Percentiles rank a stretch among this genome's conserved stretches.
These are phyloP conservation scores for Umbelopsis sp. DNA, from an alignment of 371 early-diverging fungal species.

Conservation along the genomic window DNA sequence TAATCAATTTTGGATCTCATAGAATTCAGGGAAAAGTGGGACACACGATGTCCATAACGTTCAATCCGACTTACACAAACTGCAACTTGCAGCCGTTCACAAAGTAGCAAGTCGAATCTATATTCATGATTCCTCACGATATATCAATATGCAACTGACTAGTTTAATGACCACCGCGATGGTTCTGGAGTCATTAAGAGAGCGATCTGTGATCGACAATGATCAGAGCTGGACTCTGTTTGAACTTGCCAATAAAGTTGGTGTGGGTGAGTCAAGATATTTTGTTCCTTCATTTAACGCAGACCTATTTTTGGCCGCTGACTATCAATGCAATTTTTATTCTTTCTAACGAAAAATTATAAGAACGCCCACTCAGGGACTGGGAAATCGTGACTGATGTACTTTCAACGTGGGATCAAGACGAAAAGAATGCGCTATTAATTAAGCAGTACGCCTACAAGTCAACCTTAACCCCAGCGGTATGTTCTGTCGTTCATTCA, in stretches of 20 bases:
- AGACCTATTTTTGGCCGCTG: constrained; percentile 8
- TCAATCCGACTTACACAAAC: constrained; percentile 8
- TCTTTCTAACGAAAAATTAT: not conserved
- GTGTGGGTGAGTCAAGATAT: constrained; percentile 48
- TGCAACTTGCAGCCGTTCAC: constrained; percentile 6
- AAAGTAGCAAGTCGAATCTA: constrained; percentile 61
- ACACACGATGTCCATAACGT: not conserved
- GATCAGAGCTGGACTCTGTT: constrained; percentile 85
- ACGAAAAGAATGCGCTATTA: constrained; percentile 72
- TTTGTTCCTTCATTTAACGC: too few relatives aligned
- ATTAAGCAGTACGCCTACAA: constrained; percentile 71
- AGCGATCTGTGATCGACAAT: constrained; percentile 60
- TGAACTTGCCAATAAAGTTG: constrained; percentile 83
- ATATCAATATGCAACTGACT: constrained; percentile 78
- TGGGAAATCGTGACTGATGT: constrained; percentile 88
- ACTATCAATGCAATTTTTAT: not conserved
- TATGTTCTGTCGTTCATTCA: constrained; percentile 22
- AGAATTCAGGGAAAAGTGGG: constrained; percentile 9
- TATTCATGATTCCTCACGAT: constrained; percentile 74
- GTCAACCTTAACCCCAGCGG: constrained; percentile 49
- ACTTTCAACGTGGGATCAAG: constrained; percentile 79
- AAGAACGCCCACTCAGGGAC: constrained; percentile 87
- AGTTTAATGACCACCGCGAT: constrained; percentile 74
- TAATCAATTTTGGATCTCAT: not conserved
- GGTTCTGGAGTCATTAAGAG: constrained; percentile 69